A percentile compares a stretch with the other conserved stretches of the same genome.
phyloP scores from a whole-genome alignment of 192 early-diverging fungal species.

The Backusella macrospora region DNA sequence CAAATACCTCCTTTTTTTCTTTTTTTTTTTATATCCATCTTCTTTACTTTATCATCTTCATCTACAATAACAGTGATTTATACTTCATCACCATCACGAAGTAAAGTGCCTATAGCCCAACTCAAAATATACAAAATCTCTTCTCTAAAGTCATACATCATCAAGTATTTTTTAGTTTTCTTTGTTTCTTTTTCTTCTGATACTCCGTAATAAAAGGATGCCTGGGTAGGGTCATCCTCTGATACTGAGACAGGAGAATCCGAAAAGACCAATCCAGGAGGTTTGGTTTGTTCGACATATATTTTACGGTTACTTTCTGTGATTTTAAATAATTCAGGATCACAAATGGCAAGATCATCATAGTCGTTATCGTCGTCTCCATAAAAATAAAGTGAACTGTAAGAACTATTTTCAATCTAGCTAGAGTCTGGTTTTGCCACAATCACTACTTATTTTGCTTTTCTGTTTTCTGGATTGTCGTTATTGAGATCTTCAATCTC shows the following conservation, averaged over 20 bases:
- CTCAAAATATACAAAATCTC: constrained; percentile 52
- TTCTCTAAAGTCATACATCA: constrained; percentile 50
- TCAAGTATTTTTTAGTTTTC: constrained; percentile 41
- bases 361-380: constrained; percentile 20
- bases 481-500: constrained; percentile 38
- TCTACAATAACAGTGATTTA: constrained; percentile 49
- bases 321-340: constrained; percentile 36
- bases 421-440: constrained; percentile 37
- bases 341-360: constrained; percentile 28
- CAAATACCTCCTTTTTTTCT: constrained; percentile 21
- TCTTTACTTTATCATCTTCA: constrained; percentile 38
- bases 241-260: constrained; percentile 7
- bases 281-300: constrained; percentile 17
- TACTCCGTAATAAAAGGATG: constrained; percentile 17
- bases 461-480: constrained; percentile 32
- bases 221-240: constrained; percentile 16
- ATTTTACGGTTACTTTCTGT: constrained; percentile 41
- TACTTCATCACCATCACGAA: constrained; percentile 51
- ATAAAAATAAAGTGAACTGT: constrained; percentile 20
- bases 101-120: constrained; percentile 52
- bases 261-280: constrained; percentile 16
- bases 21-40: constrained; percentile 24
- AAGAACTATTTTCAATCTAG: no score
- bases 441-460: constrained; percentile 31
- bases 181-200: background rate